These are phyloP conservation scores for Magnolia kwangsiensis DNA, from an alignment of 164 flowering plant species.

Conservation along the genomic window DNA sequence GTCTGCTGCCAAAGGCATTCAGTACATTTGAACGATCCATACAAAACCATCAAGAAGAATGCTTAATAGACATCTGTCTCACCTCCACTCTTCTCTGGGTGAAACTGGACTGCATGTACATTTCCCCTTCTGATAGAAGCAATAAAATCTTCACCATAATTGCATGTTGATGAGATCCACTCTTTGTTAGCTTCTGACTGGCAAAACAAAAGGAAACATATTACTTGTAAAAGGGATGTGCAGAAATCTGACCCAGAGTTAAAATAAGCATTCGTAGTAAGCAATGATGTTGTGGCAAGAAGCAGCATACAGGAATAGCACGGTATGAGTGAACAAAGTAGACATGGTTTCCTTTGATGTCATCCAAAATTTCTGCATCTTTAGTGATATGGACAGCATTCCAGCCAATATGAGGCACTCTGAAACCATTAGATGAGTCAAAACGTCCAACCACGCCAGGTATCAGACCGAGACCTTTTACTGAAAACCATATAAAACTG, in stretches of 20 bases:
- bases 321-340: constrained; percentile 98
- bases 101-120: constrained; percentile 96
- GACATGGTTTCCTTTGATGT: constrained; percentile 72
- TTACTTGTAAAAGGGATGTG: not conserved
- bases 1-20: not conserved
- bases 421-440: constrained; percentile 69
- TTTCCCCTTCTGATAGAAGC: constrained; percentile 87
- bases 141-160: constrained; percentile 82
- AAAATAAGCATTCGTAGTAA: constrained; percentile 5
- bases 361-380: constrained; percentile 76
- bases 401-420: constrained; percentile 99
- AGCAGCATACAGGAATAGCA: constrained; percentile 64
- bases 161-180: constrained; percentile 94
- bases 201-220: constrained; percentile 9
- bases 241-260: not conserved
- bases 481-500: constrained; percentile 38
- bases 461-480: constrained; percentile 90
- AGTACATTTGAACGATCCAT: not conserved
- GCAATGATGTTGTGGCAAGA: not conserved
- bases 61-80: constrained; percentile 13
- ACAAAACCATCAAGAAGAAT: not conserved
- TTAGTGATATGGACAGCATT: constrained; percentile 66
- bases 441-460: constrained; percentile 97
- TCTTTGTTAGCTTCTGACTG: constrained; percentile 79
- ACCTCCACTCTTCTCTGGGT: constrained; percentile 99